These are phyloP conservation scores for Neurospora sp. DNA, from an alignment of 2,329 filamentous ascomycete species.

Conservation along the genomic window DNA sequence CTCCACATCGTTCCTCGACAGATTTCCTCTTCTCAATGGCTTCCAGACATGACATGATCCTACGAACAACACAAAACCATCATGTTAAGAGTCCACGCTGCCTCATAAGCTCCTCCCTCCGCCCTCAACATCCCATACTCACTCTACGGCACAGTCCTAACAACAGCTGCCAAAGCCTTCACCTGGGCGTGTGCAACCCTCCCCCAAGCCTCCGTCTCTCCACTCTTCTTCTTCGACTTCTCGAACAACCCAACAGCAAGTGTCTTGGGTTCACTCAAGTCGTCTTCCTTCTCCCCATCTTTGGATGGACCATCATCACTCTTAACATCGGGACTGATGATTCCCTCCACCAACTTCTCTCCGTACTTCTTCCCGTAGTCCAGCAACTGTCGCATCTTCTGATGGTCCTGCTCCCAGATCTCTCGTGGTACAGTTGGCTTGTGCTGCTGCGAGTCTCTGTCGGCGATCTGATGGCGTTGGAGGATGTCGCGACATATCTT, in stretches of 20 bases:
- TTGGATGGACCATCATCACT: neutral
- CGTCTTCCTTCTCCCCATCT: neutral
- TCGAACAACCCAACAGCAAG: conserved; percentile 23
- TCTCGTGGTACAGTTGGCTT: conserved; percentile 18
- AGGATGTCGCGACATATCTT: conserved; percentile 19
- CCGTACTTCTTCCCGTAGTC: conserved; percentile 23
- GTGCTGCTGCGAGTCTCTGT: conserved; percentile 17
- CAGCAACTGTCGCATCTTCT: conserved; percentile 23
- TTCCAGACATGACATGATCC: neutral
- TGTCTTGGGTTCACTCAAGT: conserved; percentile 17
- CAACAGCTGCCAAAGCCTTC: conserved; percentile 9
- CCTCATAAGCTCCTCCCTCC: neutral
- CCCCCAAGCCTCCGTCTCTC: conserved; percentile 11
- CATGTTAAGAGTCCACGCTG: neutral
- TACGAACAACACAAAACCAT: neutral
- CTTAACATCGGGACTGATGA: conserved; percentile 9
- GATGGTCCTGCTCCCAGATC: conserved; percentile 25
- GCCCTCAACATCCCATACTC: neutral
- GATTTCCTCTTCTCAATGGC: neutral
- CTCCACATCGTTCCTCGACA: neutral
- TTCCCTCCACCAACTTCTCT: conserved; percentile 15
- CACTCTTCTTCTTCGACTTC: conserved; percentile 14
- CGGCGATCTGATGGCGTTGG: conserved; percentile 19
- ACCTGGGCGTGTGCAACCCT: conserved; percentile 11
- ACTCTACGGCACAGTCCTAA: conserved; percentile 6